Evolutionary conservation across 2,329 filamentous ascomycete species (phyloP).

Genomic region (Talaromyces sp.): DNA sequence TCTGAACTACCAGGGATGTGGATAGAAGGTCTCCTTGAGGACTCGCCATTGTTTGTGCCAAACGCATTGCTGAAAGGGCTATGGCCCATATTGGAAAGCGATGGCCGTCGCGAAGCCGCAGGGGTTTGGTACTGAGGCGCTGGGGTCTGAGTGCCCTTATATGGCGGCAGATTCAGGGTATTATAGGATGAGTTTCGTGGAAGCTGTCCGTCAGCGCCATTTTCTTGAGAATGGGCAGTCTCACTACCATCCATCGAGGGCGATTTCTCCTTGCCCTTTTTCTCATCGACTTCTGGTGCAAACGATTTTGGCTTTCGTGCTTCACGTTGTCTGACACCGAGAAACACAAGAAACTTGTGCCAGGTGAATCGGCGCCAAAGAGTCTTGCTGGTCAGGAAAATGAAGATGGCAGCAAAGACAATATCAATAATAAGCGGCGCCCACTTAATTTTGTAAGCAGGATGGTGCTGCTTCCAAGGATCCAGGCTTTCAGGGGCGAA

Average conservation of each 20-base stretch:
- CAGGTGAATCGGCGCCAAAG: conserved; percentile 11
- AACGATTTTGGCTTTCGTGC: neutral
- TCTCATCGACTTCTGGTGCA: neutral
- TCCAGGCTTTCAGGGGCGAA: conserved; percentile 18
- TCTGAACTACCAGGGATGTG: neutral
- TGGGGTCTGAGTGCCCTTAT: conserved; percentile 8
- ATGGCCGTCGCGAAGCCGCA: conserved; percentile 7
- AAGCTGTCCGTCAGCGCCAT: neutral
- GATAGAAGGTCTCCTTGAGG: conserved; percentile 4
- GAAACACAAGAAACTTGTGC: conserved; percentile 6
- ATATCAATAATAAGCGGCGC: conserved; percentile 10
- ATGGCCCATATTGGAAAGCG: conserved; percentile 6
- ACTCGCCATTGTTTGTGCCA: conserved; percentile 1
- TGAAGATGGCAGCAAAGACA: conserved; percentile 5
- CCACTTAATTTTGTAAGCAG: conserved; percentile 13
- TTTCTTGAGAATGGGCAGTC: neutral
- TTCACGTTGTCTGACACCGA: conserved; percentile 7
- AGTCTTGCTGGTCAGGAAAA: conserved; percentile 9
- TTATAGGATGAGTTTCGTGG: conserved; percentile 5
- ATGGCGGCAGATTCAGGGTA: conserved; percentile 6
- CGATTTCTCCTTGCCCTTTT: neutral
- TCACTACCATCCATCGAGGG: neutral
- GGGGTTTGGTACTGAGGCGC: conserved; percentile 12
- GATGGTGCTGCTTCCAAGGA: conserved; percentile 25
- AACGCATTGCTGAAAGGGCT: neutral